These are phyloP conservation scores for Otatea glauca DNA, from an alignment of 176 grass and related monocot species.

Conservation along the genomic window DNA sequence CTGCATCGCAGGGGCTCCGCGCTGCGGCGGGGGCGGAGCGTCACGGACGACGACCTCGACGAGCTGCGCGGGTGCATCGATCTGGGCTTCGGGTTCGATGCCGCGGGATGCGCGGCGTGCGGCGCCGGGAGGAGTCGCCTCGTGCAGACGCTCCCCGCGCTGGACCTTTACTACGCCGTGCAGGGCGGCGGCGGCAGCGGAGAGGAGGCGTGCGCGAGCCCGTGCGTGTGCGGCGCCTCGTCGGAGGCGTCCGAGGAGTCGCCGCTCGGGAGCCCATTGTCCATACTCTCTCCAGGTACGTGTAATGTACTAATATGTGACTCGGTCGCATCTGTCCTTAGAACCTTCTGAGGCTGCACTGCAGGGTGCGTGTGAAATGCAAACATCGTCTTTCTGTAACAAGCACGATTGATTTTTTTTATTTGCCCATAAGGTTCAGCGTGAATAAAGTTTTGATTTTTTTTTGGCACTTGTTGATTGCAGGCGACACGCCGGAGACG, in stretches of 20 bases:
- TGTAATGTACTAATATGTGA: not conserved
- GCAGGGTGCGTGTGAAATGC: not conserved
- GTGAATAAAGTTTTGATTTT: not conserved
- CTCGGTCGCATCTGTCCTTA: not conserved
- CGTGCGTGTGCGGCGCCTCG: slow-evolving; percentile 43
- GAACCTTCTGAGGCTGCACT: not conserved
- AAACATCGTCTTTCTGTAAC: not conserved
- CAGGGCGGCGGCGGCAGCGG: slow-evolving; percentile 5
- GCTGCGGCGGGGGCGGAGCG: slow-evolving; percentile 53
- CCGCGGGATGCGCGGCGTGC: slow-evolving; percentile 43
- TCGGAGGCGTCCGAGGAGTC: slow-evolving; percentile 70
- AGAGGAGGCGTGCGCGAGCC: not conserved
- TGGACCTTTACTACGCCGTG: slow-evolving; percentile 72
- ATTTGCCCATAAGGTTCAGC: too few species aligned
- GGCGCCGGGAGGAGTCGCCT: slow-evolving; percentile 55
- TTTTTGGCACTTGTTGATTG: not conserved
- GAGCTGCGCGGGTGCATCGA: slow-evolving; percentile 90
- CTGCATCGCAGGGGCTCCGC: slow-evolving; percentile 30
- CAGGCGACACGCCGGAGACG: slow-evolving; percentile 74
- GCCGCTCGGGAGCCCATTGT: slow-evolving; percentile 65
- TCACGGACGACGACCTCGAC: slow-evolving; percentile 78
- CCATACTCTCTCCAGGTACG: slow-evolving; percentile 66
- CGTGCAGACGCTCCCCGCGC: slow-evolving; percentile 63
- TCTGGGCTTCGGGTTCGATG: slow-evolving; percentile 74
- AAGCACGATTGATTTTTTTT: not conserved